A percentile compares a stretch with the other conserved stretches of the same genome.
Conservation (phyloP, 139 green algal species). For the Pleodorina starrii region DNA sequence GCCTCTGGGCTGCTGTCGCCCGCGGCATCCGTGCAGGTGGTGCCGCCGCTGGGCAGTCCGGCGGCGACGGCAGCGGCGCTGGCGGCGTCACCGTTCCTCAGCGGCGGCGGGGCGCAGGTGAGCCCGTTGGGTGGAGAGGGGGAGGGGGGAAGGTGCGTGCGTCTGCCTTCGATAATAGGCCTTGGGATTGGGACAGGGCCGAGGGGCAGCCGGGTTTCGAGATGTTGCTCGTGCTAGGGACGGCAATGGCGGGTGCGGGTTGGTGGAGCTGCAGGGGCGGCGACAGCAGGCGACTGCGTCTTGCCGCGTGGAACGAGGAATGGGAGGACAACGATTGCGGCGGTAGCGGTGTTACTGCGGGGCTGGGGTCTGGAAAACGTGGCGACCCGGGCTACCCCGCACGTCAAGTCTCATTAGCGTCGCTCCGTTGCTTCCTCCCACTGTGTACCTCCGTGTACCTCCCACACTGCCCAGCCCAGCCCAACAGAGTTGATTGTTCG, state of each 20-base stretch:
- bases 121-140: background rate
- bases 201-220: background rate
- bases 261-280: background rate
- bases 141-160: background rate
- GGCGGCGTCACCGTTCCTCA: conserved; percentile 3
- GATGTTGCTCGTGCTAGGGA: background rate
- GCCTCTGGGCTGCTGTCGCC: conserved; percentile 5
- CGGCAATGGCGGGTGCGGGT: background rate
- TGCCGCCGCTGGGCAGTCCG: background rate
- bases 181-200: background rate
- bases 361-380: no score
- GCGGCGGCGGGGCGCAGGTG: background rate
- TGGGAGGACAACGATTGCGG: no score
- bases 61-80: background rate
- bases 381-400: no score
- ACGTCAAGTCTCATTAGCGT: no score
- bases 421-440: no score
- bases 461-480: no score
- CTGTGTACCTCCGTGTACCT: no score
- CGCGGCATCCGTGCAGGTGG: background rate
- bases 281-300: background rate
- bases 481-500: no score
- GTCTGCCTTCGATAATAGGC: background rate
- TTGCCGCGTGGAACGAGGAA: no score
- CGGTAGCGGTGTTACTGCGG: no score